Conservation (phyloP, 768 basidiomycete species). For the Termitomyces sp. region DNA sequence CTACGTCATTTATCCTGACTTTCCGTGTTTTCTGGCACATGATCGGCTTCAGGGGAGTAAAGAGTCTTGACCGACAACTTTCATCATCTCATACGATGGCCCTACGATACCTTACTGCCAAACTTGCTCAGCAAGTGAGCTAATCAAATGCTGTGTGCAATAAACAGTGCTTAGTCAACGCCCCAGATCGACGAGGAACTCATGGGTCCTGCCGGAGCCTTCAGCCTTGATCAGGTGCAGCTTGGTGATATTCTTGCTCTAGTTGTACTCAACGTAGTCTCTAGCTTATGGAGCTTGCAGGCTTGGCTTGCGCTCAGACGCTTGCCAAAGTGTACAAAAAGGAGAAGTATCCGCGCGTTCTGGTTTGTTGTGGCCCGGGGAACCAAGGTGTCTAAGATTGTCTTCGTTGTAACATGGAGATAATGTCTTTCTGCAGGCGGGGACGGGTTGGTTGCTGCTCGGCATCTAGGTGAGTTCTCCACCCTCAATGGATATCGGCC, state of each 20-base stretch:
- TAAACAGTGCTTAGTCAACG: not conserved
- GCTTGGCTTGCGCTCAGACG: conserved; percentile 88
- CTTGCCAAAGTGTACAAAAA: conserved; percentile 74
- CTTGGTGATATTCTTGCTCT: not conserved
- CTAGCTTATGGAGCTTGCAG: conserved; percentile 92
- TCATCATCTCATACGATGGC: conserved; percentile 41
- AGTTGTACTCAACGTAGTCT: not conserved
- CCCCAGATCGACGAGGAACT: conserved; percentile 89
- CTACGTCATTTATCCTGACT: no score
- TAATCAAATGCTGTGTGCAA: not conserved
- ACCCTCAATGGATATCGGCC: not conserved
- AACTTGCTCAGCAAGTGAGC: conserved; percentile 71
- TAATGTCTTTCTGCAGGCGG: conserved; percentile 47
- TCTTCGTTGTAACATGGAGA: not conserved
- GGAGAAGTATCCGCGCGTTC: conserved; percentile 66
- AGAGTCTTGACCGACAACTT: conserved; percentile 1
- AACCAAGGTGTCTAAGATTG: conserved; percentile 62
- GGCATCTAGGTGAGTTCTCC: conserved; percentile 71
- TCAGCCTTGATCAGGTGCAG: conserved; percentile 87
- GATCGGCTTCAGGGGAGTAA: no score
- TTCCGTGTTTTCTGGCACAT: no score
- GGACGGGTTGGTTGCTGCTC: conserved; percentile 93
- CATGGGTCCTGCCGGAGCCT: conserved; percentile 85
- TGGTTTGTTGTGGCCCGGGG: conserved; percentile 97
- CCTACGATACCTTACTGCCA: conserved; percentile 65